Percentiles rank a stretch among this genome's conserved stretches.
These are phyloP conservation scores for Entomortierella chlamydospora DNA, from an alignment of 192 early-diverging fungal species.

Conservation along the genomic window DNA sequence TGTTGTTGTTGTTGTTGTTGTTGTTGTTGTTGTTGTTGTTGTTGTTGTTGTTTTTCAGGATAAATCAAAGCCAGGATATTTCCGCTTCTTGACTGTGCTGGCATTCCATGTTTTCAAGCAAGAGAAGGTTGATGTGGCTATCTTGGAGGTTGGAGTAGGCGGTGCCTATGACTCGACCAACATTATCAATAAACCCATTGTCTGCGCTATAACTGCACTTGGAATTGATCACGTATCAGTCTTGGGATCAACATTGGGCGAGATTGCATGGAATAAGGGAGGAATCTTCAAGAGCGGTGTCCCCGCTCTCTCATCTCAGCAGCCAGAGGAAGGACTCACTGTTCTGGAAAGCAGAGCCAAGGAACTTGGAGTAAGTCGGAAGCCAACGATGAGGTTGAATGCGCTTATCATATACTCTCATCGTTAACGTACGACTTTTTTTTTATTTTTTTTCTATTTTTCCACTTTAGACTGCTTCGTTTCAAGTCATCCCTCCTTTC, in stretches of 20 bases:
- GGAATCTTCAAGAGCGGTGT: constrained; percentile 84
- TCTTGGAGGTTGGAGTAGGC: constrained; percentile 87
- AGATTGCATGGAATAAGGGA: constrained; percentile 88
- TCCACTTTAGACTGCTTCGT: background rate
- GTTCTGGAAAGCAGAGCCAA: constrained; percentile 76
- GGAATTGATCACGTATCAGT: constrained; percentile 81
- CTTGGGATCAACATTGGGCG: constrained; percentile 77
- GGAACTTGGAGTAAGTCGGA: constrained; percentile 69
- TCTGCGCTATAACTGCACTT: constrained; percentile 83
- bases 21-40: too few species aligned
- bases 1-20: too few species aligned
- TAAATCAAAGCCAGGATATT: constrained; percentile 83
- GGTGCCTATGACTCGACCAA: constrained; percentile 91
- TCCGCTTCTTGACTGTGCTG: constrained; percentile 90
- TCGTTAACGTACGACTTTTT: too few species aligned
- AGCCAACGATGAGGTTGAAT: too few species aligned
- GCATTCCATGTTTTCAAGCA: constrained; percentile 89
- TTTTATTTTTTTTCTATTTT: too few species aligned
- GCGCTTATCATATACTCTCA: too few species aligned
- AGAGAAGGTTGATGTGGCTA: constrained; percentile 84
- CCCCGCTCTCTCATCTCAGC: constrained; percentile 78
- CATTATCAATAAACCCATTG: constrained; percentile 75
- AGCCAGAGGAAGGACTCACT: constrained; percentile 72
- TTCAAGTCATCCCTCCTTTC: constrained; percentile 25
- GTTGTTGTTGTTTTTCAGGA: too few species aligned